A percentile compares a stretch with the other conserved stretches of the same genome.
phyloP scores from a whole-genome alignment of 306 rosid species.

The Quercus bicolor region DNA sequence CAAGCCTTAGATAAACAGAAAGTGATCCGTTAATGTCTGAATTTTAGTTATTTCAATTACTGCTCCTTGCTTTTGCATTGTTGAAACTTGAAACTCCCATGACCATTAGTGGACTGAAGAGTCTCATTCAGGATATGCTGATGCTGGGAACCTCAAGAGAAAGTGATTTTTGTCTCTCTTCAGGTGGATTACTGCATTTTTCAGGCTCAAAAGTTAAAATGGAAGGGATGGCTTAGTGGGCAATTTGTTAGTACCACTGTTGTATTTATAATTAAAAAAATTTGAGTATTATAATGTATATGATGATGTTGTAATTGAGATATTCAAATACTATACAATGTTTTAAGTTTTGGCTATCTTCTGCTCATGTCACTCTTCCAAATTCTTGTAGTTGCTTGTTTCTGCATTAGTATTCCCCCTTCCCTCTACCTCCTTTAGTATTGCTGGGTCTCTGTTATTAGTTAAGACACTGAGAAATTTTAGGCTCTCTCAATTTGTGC shows the following conservation, averaged over 20 bases:
- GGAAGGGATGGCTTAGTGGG: background rate
- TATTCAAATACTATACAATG: background rate
- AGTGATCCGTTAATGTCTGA: conserved; percentile 7
- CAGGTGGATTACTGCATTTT: conserved; percentile 2
- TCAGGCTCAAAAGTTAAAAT: background rate
- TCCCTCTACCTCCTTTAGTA: too few species aligned
- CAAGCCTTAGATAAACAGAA: conserved; percentile 18
- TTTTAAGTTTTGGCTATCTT: background rate
- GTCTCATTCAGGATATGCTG: background rate
- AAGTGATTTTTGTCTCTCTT: background rate
- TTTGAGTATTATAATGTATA: background rate
- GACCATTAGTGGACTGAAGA: background rate
- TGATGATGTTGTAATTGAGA: background rate
- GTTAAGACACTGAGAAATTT: background rate
- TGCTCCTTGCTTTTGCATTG: background rate
- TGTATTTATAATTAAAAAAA: background rate
- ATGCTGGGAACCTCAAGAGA: background rate
- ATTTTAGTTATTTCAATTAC: background rate
- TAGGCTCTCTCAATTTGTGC: background rate
- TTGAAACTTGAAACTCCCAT: background rate
- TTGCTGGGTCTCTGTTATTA: too few species aligned
- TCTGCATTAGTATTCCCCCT: too few species aligned
- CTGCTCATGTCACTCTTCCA: too few species aligned
- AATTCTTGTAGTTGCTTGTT: too few species aligned
- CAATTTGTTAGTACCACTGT: background rate